phyloP scores from a whole-genome alignment of 2,329 filamentous ascomycete genomes.

The Clonostachys rhizophaga region DNA sequence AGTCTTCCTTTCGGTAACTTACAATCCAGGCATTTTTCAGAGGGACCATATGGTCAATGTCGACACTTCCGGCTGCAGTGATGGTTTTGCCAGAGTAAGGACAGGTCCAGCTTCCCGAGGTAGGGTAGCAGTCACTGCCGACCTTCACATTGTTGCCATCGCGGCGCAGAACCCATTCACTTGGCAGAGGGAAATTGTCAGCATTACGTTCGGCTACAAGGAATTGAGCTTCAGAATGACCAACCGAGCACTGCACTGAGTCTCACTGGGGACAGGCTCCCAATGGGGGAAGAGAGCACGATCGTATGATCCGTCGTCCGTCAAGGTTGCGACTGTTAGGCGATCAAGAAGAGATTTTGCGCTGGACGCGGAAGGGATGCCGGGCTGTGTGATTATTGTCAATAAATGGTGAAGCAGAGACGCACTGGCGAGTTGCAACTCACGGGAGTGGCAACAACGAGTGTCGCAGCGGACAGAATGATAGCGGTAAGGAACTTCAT shows the following conservation, averaged over 20 bases:
- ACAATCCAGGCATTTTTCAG: slow-evolving; percentile 77
- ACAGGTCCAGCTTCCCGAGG: slow-evolving; percentile 63
- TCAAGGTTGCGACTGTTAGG: too few relatives aligned
- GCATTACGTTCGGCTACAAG: neutral
- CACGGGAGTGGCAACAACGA: neutral
- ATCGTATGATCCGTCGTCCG: too few relatives aligned
- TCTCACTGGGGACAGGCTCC: too few relatives aligned
- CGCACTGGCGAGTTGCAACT: too few relatives aligned
- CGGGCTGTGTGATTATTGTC: too few relatives aligned
- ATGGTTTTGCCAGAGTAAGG: slow-evolving; percentile 75
- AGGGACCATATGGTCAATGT: slow-evolving; percentile 83
- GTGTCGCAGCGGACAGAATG: neutral
- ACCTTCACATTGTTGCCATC: slow-evolving; percentile 63
- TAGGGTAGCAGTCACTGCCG: slow-evolving; percentile 54
- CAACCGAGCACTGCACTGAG: too few relatives aligned
- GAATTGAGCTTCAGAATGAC: too few relatives aligned
- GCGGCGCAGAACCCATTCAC: slow-evolving; percentile 66
- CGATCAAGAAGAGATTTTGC: too few relatives aligned
- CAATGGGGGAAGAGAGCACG: too few relatives aligned
- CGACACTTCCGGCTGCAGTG: slow-evolving; percentile 61
- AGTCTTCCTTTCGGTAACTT: slow-evolving; percentile 11
- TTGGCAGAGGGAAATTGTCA: slow-evolving; percentile 7
- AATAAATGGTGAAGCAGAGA: too few relatives aligned
- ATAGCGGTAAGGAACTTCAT: neutral
- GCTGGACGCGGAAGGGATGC: too few relatives aligned